These are phyloP conservation scores for Cystobasidium pallidum DNA, from an alignment of 1,284 basidiomycete species.

Conservation along the genomic window DNA sequence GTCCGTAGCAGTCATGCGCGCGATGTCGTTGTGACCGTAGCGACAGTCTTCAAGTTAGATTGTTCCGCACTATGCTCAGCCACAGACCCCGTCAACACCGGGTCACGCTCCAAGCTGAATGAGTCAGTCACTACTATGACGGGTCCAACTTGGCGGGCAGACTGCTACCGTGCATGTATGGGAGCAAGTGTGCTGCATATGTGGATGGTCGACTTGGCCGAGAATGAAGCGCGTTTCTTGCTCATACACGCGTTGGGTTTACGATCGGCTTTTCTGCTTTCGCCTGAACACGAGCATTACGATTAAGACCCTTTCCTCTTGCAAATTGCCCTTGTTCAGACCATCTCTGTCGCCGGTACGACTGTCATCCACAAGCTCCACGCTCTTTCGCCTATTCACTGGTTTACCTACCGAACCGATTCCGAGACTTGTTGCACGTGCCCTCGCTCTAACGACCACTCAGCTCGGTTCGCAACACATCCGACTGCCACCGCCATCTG, in stretches of 20 bases:
- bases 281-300: too few species aligned
- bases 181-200: background rate
- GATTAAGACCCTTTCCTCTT: too few species aligned
- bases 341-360: background rate
- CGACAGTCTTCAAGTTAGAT: too few species aligned
- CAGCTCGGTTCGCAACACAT: conserved; percentile 12
- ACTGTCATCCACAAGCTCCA: background rate
- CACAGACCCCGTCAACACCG: too few species aligned
- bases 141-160: too few species aligned
- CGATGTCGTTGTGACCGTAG: too few species aligned
- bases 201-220: too few species aligned
- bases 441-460: background rate
- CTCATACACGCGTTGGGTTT: background rate
- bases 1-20: too few species aligned
- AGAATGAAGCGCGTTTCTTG: background rate
- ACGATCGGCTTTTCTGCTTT: background rate
- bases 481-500: background rate
- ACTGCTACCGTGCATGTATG: background rate
- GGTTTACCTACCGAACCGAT: background rate
- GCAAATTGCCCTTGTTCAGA: background rate
- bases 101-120: too few species aligned
- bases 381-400: background rate
- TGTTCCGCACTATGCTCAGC: too few species aligned
- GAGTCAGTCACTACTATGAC: too few species aligned
- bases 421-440: conserved; percentile 1